Conservation (phyloP, 805 yeast genomes). For the Kuraishia floccosa region DNA sequence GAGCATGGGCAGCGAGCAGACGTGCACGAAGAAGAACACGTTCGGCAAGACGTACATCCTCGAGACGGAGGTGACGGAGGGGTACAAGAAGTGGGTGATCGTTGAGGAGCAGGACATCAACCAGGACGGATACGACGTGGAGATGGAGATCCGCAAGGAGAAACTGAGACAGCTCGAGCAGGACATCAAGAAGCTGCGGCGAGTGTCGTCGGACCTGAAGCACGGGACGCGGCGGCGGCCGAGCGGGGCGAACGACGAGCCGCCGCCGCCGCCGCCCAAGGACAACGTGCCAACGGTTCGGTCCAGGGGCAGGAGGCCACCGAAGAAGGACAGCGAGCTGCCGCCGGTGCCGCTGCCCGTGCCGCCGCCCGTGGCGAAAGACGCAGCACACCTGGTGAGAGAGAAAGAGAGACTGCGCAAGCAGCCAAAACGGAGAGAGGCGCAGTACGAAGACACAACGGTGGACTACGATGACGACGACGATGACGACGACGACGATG, state of each 20-base stretch:
- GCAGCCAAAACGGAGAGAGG: no score
- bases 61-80: slow-evolving; percentile 71
- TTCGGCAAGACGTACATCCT: slow-evolving; percentile 78
- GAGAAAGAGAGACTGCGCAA: no score
- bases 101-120: slow-evolving; percentile 52
- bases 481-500: no score
- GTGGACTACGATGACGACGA: no score
- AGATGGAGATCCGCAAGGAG: slow-evolving; percentile 20
- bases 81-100: slow-evolving; percentile 66
- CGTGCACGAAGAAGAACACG: slow-evolving; percentile 46
- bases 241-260: background rate
- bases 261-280: slow-evolving; percentile 1
- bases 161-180: slow-evolving; percentile 16
- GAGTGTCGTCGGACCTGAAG: no score
- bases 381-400: no score
- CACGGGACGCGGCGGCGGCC: background rate
- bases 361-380: no score
- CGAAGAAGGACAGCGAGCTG: no score
- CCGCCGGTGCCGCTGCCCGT: no score
- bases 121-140: slow-evolving; percentile 21
- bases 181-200: slow-evolving; percentile 8
- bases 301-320: no score
- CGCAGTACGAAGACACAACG: no score
- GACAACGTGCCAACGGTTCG: background rate
- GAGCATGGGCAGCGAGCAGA: slow-evolving; percentile 63